Percentiles rank a stretch among this genome's conserved stretches.
phyloP scores from a whole-genome alignment of 2,329 filamentous ascomycete genomes.

The Chalaropsis ovoidea region DNA sequence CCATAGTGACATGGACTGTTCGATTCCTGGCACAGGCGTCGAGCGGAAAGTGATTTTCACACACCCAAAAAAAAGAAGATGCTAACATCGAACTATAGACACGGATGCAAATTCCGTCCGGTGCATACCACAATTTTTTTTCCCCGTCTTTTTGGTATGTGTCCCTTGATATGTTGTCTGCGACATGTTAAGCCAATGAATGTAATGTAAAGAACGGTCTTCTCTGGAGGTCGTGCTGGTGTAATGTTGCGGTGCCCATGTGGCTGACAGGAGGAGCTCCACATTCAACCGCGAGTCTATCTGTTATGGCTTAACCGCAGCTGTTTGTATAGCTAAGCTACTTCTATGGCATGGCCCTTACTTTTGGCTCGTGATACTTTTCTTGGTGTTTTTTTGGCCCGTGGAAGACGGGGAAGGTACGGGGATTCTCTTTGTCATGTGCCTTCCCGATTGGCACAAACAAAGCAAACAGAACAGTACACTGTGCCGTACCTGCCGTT shows the following conservation, averaged over 20 bases:
- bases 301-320: neutral
- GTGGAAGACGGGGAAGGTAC: neutral
- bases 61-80: neutral
- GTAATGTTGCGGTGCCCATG: neutral
- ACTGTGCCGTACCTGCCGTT: neutral
- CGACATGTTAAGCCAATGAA: neutral
- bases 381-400: neutral
- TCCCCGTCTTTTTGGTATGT: neutral
- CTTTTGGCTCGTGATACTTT: neutral
- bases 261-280: slow-evolving; percentile 6
- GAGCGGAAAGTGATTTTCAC: neutral
- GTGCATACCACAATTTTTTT: slow-evolving; percentile 7
- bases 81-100: slow-evolving; percentile 10
- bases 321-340: too few species aligned
- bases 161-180: neutral
- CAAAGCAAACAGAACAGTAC: neutral
- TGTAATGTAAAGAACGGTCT: neutral
- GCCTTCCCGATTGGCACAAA: neutral
- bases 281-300: neutral
- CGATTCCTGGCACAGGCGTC: slow-evolving; percentile 11
- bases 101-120: slow-evolving; percentile 20
- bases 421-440: neutral
- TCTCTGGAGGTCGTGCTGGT: neutral
- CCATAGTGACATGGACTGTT: neutral
- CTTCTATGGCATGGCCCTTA: too few species aligned